Percentiles rank a stretch among this genome's conserved stretches.
Conservation (phyloP, 495 filamentous ascomycete genomes). For the Penicillium dipodomyicola region DNA sequence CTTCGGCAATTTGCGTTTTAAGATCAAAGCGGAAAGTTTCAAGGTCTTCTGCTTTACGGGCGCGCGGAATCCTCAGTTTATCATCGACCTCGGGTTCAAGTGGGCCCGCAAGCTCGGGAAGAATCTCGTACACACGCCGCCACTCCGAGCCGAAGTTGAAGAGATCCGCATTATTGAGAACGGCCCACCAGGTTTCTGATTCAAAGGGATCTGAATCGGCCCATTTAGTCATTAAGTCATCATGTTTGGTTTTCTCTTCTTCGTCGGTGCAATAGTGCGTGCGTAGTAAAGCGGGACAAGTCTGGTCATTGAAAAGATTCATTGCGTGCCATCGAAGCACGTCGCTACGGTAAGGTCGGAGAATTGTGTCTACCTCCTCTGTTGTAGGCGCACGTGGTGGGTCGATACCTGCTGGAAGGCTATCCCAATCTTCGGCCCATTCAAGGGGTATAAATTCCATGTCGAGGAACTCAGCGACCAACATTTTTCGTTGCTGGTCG, state of each 20-base stretch:
- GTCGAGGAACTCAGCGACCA: conserved; percentile 5
- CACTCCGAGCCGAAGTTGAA: conserved; percentile 12
- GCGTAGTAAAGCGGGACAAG: conserved; percentile 9
- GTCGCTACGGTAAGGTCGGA: conserved; percentile 4
- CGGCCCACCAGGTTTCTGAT: conserved; percentile 8
- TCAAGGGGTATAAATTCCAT: neutral
- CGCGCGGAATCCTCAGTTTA: neutral
- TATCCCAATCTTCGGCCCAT: neutral
- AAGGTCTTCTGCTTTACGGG: neutral
- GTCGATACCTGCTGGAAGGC: neutral
- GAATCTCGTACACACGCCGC: conserved; percentile 10
- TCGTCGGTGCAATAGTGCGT: conserved; percentile 6
- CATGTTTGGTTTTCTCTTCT: neutral
- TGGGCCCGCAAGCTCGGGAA: conserved; percentile 2
- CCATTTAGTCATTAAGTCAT: conserved; percentile 7
- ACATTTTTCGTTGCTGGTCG: conserved; percentile 2
- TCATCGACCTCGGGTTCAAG: neutral
- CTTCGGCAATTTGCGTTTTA: neutral
- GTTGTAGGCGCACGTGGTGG: neutral
- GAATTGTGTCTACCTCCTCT: conserved; percentile 7
- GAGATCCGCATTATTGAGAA: conserved; percentile 7
- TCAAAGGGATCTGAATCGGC: conserved; percentile 3
- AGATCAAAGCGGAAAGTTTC: neutral
- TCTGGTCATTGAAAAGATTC: neutral
- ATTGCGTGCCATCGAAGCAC: conserved; percentile 1